These are phyloP conservation scores for Citrullus colocynthis DNA, from an alignment of 306 rosid genomes.

Conservation along the genomic window DNA sequence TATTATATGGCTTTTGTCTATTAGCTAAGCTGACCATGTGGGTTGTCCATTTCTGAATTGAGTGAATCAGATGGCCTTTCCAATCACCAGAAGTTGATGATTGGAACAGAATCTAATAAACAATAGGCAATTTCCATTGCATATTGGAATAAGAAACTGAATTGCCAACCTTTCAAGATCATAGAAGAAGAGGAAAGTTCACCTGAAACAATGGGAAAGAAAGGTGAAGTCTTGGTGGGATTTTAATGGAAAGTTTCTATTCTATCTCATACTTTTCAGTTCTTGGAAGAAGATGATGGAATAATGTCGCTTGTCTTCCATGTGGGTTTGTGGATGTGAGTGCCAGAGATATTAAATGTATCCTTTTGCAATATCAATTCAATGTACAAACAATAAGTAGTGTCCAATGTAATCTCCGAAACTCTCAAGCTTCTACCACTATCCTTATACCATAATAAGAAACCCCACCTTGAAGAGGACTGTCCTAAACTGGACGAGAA, in stretches of 20 bases:
- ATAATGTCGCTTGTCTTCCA: constrained; percentile 19
- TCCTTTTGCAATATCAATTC: background rate
- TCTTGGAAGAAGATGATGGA: background rate
- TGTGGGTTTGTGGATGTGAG: constrained; percentile 16
- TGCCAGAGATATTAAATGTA: background rate
- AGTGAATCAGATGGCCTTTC: background rate
- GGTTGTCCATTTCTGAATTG: background rate
- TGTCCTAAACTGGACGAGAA: background rate
- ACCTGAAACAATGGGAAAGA: background rate
- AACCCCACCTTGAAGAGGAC: background rate
- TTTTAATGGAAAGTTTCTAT: constrained; percentile 2
- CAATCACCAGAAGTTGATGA: constrained; percentile 4
- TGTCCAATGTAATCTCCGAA: background rate
- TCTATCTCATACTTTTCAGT: background rate
- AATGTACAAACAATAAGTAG: background rate
- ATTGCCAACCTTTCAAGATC: background rate
- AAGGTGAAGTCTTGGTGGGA: background rate
- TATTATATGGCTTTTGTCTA: background rate
- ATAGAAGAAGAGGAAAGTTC: no score
- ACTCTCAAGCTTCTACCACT: background rate
- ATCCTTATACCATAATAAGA: background rate
- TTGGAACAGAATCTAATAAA: constrained; percentile 4
- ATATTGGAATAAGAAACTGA: constrained; percentile 2
- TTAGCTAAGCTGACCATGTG: constrained; percentile 4
- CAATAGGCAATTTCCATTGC: background rate